phyloP scores from a whole-genome alignment of 768 basidiomycete genomes.

The Mycena capillaripes region DNA sequence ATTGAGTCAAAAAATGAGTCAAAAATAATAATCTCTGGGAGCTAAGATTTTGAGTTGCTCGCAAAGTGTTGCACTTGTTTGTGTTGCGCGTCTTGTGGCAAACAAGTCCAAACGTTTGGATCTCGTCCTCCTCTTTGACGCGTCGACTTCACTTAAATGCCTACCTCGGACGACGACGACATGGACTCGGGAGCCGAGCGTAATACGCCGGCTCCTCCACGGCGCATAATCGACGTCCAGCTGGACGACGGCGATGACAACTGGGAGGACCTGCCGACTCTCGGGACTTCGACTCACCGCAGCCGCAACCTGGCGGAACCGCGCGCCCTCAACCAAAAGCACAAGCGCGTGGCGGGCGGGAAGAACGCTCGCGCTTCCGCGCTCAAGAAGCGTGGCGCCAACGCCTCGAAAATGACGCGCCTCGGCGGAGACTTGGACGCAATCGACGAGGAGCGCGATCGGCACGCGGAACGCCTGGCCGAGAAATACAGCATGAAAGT shows the following conservation, averaged over 20 bases:
- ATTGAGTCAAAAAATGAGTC: too few species aligned
- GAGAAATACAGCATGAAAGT: background rate
- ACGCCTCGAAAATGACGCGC: background rate
- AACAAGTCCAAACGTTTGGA: conserved; percentile 3
- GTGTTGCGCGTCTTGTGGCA: background rate
- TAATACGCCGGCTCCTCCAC: background rate
- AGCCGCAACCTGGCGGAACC: background rate
- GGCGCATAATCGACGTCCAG: background rate
- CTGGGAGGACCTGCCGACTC: background rate
- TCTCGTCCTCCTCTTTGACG: background rate
- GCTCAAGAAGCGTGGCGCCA: background rate
- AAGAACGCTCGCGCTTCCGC: background rate
- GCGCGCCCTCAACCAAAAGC: background rate
- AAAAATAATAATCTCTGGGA: background rate
- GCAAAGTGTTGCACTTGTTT: background rate
- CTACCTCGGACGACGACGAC: background rate
- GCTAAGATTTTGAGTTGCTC: background rate
- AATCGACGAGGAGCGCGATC: background rate
- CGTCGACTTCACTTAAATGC: background rate
- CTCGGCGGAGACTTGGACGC: background rate
- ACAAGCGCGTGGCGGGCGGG: background rate
- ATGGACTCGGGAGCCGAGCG: background rate
- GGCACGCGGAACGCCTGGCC: background rate
- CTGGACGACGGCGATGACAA: background rate
- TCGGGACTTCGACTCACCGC: conserved; percentile 9